phyloP scores from a whole-genome alignment of 2,329 filamentous ascomycete genomes.

The Magnaporthiopsis incrustans region DNA sequence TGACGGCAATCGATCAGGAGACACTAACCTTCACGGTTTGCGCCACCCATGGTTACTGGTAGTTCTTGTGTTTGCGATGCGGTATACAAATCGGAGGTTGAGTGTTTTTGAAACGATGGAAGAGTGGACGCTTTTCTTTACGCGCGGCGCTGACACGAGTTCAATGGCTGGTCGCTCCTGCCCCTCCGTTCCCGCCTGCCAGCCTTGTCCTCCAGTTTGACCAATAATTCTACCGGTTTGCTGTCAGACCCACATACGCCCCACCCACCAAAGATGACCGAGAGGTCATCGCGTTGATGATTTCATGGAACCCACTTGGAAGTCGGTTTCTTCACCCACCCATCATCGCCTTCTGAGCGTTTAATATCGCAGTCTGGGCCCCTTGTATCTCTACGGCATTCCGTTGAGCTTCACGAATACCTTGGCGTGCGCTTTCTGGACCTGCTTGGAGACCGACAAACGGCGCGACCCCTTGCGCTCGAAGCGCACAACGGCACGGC shows the following conservation, averaged over 20 bases:
- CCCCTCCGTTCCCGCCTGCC: neutral
- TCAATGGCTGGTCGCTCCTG: neutral
- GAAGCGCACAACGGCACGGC: neutral
- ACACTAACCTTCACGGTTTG: conserved; percentile 54
- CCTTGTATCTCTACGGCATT: too few species aligned
- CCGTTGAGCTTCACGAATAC: neutral
- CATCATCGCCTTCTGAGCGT: neutral
- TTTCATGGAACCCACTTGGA: neutral
- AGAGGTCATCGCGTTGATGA: neutral
- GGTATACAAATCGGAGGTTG: neutral
- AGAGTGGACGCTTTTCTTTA: neutral
- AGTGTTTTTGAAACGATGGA: neutral
- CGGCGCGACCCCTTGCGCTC: neutral
- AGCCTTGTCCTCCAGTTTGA: neutral
- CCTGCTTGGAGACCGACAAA: neutral
- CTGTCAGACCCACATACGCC: neutral
- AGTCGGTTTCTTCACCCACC: neutral
- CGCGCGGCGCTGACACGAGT: neutral
- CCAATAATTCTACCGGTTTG: neutral
- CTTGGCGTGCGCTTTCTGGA: neutral
- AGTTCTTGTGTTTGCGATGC: neutral
- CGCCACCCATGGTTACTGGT: conserved; percentile 50
- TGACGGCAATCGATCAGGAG: neutral
- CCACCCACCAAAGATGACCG: neutral
- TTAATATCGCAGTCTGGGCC: neutral